Conservation (phyloP, 768 basidiomycete genomes). For the Psilocybe cyanescens region DNA sequence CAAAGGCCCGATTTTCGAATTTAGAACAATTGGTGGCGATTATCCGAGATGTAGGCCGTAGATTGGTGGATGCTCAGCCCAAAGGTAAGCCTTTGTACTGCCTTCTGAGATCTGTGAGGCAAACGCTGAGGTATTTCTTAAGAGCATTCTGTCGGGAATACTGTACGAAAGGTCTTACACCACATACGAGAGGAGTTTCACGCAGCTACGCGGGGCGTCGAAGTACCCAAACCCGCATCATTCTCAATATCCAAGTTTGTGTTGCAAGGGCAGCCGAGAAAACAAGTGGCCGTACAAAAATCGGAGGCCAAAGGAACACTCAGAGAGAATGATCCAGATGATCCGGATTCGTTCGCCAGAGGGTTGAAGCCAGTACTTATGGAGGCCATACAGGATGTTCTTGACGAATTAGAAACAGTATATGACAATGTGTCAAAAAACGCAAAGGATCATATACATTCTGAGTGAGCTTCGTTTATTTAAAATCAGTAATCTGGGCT, state of each 20-base stretch:
- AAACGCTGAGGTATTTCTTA: constrained; percentile 7
- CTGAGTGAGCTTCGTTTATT: constrained; percentile 69
- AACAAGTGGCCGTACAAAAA: constrained; percentile 45
- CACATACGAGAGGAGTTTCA: constrained; percentile 95
- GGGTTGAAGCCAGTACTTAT: constrained; percentile 91
- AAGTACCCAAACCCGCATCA: constrained; percentile 37
- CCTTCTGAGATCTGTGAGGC: neutral
- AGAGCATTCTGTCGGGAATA: constrained; percentile 97
- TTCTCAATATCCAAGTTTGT: constrained; percentile 86
- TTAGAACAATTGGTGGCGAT: constrained; percentile 84
- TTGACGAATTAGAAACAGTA: constrained; percentile 95
- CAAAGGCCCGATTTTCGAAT: constrained; percentile 83
- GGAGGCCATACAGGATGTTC: constrained; percentile 95
- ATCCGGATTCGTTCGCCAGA: constrained; percentile 78
- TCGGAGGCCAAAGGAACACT: constrained; percentile 59
- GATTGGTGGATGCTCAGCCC: constrained; percentile 88
- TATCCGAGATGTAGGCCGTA: constrained; percentile 79
- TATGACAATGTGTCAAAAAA: constrained; percentile 94
- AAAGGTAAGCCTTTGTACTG: constrained; percentile 64
- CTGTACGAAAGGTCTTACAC: constrained; percentile 89
- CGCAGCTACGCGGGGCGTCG: constrained; percentile 64
- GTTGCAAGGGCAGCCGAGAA: constrained; percentile 75
- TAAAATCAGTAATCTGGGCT: neutral
- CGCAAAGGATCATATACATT: constrained; percentile 95
- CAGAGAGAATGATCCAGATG: constrained; percentile 72